Evolutionary conservation across 1,284 basidiomycete species (phyloP).

Genomic region (Rhodotorula sp.): DNA sequence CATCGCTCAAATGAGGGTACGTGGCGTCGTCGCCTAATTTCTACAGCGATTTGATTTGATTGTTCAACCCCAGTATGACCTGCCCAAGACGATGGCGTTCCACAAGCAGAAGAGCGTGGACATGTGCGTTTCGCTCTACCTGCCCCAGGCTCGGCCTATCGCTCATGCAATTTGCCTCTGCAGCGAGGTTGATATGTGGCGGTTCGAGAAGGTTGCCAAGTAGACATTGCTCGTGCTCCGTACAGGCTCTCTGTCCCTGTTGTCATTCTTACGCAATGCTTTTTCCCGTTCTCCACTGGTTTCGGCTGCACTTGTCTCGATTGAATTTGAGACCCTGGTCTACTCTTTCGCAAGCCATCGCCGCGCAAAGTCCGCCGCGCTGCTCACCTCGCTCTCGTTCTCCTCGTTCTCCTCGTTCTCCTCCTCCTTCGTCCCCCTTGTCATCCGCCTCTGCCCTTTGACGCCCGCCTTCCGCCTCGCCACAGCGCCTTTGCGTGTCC

Average conservation of each 20-base stretch:
- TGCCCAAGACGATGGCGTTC: constrained; percentile 45
- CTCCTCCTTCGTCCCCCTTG: neutral
- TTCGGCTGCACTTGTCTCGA: too few species aligned
- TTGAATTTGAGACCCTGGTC: too few species aligned
- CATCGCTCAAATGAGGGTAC: constrained; percentile 44
- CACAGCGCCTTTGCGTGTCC: neutral
- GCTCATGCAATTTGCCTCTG: neutral
- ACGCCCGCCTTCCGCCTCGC: neutral
- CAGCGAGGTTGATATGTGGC: constrained; percentile 41
- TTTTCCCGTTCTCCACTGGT: neutral
- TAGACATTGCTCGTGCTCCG: too few species aligned
- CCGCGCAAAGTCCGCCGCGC: constrained; percentile 17
- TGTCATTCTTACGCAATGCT: neutral
- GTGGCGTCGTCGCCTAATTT: neutral
- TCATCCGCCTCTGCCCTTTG: neutral
- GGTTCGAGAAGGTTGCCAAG: constrained; percentile 27
- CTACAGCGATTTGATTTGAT: neutral
- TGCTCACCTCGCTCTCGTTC: neutral
- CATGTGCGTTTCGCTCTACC: constrained; percentile 26
- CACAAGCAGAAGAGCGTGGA: constrained; percentile 46
- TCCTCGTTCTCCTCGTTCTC: neutral
- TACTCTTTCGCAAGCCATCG: constrained; percentile 16
- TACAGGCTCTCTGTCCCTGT: neutral
- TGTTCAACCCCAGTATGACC: constrained; percentile 20
- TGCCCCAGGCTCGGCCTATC: constrained; percentile 8